These are phyloP conservation scores for Trichoderma semiorbis DNA, from an alignment of 2,329 filamentous ascomycete genomes.

Conservation along the genomic window DNA sequence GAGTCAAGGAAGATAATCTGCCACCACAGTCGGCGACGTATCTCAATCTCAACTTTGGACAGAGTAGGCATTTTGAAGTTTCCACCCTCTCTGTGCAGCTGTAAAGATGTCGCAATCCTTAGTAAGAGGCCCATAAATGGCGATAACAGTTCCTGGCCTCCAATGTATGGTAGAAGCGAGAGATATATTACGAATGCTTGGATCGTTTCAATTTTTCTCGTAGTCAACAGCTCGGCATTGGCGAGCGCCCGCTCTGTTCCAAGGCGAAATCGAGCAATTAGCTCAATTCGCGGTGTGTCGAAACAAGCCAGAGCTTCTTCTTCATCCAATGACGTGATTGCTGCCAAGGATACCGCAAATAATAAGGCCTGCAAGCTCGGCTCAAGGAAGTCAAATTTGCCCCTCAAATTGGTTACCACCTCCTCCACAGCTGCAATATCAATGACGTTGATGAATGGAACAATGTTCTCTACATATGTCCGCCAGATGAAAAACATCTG, in stretches of 20 bases:
- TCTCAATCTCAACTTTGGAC: neutral
- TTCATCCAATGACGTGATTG: neutral
- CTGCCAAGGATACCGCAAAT: neutral
- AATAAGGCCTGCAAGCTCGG: neutral
- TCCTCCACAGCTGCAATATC: neutral
- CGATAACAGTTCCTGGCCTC: neutral
- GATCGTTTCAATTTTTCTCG: neutral
- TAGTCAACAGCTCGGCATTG: neutral
- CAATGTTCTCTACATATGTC: neutral
- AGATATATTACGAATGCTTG: neutral
- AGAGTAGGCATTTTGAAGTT: neutral
- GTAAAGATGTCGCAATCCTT: neutral
- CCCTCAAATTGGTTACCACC: neutral
- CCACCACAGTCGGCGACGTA: neutral
- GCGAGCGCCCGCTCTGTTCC: neutral
- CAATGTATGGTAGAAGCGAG: neutral
- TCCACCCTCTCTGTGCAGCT: neutral
- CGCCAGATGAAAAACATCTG: neutral
- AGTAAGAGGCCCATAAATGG: neutral
- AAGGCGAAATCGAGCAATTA: neutral
- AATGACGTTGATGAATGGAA: neutral
- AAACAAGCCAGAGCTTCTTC: neutral
- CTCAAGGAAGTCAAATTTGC: neutral
- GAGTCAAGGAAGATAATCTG: neutral
- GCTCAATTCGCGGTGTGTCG: neutral